phyloP scores from a whole-genome alignment of 176 grass and related monocot species.

The Cenchrus fungigraminus region DNA sequence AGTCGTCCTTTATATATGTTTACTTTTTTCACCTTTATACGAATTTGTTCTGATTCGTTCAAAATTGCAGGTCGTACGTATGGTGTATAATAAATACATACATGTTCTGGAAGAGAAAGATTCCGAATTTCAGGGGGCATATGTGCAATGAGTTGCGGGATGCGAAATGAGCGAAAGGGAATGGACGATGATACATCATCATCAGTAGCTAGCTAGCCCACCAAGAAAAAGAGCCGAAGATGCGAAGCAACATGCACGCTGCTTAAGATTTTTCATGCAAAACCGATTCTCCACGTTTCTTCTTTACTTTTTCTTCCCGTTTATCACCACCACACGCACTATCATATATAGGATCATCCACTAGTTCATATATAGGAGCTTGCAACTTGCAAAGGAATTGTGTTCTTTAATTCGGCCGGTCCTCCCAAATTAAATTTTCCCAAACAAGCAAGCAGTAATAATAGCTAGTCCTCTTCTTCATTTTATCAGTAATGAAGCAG shows the following conservation, averaged over 20 bases:
- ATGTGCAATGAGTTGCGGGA: conserved; percentile 11
- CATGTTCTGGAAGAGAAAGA: background rate
- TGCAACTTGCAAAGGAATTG: background rate
- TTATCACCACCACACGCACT: background rate
- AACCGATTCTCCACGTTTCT: conserved; percentile 7
- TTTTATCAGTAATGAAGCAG: too few species aligned
- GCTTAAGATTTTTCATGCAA: background rate
- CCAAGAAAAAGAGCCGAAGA: background rate
- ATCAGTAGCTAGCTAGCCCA: background rate
- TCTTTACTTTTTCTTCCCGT: background rate
- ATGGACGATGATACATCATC: background rate
- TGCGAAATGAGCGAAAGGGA: background rate
- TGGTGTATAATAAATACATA: background rate
- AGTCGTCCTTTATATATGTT: background rate
- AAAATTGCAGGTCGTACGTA: background rate
- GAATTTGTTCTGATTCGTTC: background rate
- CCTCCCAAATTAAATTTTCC: background rate
- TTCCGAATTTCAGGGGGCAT: background rate
- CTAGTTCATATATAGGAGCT: background rate
- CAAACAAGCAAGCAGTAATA: background rate
- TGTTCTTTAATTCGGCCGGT: too few species aligned
- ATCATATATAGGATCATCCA: too few species aligned
- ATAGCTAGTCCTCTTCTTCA: too few species aligned
- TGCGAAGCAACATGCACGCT: background rate
- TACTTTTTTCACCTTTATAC: background rate